A percentile compares a stretch with the other conserved stretches of the same genome.
These are phyloP conservation scores for Ceratobasidium sp. DNA, from an alignment of 1,284 basidiomycete species.

Conservation along the genomic window DNA sequence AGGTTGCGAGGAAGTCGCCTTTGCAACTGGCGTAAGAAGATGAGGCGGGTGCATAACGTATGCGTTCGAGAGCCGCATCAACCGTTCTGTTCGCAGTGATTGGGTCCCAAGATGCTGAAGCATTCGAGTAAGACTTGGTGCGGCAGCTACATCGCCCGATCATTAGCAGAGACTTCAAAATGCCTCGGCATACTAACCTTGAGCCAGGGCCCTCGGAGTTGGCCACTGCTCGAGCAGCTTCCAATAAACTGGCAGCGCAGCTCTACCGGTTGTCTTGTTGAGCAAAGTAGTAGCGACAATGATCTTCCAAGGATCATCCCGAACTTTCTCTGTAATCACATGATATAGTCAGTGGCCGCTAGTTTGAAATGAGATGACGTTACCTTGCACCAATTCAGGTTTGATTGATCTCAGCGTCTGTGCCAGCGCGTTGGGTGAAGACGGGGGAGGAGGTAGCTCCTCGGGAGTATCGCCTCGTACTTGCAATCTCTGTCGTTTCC, in stretches of 20 bases:
- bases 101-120: constrained; percentile 68
- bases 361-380: neutral
- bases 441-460: constrained; percentile 1
- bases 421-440: constrained; percentile 20
- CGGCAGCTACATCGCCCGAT: constrained; percentile 28
- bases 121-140: constrained; percentile 58
- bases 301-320: constrained; percentile 67
- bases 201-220: constrained; percentile 63
- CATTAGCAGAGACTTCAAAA: neutral
- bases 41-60: constrained; percentile 45
- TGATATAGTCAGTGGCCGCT: neutral
- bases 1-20: neutral
- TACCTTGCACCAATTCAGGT: constrained; percentile 35
- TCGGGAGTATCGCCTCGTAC: constrained; percentile 18
- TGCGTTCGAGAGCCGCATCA: constrained; percentile 56
- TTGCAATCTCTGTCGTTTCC: constrained; percentile 9
- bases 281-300: constrained; percentile 67
- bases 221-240: constrained; percentile 66
- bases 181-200: constrained; percentile 58
- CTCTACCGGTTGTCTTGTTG: constrained; percentile 68
- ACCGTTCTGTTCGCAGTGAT: constrained; percentile 64
- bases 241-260: constrained; percentile 69
- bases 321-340: constrained; percentile 60
- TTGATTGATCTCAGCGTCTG: constrained; percentile 14
- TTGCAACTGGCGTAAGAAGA: neutral